Evolutionary conservation across 2,329 filamentous ascomycete species (phyloP).

Genomic region (Mycosphaerella sp.): DNA sequence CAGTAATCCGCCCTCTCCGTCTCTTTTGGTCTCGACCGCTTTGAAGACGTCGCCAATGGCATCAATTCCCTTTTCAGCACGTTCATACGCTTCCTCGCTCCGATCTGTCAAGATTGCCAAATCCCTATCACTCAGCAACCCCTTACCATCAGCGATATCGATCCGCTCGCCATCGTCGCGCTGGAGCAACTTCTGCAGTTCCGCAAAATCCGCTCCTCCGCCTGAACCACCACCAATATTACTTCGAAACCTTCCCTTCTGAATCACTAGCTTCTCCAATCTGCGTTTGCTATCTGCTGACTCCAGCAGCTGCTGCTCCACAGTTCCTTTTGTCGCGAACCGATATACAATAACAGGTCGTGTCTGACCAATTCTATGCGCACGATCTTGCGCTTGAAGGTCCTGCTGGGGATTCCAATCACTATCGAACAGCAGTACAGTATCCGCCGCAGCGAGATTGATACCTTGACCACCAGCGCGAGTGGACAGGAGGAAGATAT

Average conservation of each 20-base stretch:
- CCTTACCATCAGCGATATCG: conserved; percentile 52
- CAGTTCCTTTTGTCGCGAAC: conserved; percentile 84
- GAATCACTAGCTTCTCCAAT: conserved; percentile 90
- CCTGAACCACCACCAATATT: conserved; percentile 45
- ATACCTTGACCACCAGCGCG: conserved; percentile 92
- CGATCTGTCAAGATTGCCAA: conserved; percentile 73
- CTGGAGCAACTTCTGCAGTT: conserved; percentile 43
- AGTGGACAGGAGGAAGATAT: conserved; percentile 82
- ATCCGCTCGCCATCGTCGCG: conserved; percentile 63
- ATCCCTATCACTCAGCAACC: conserved; percentile 69
- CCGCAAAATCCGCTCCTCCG: conserved; percentile 42
- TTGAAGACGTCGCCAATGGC: conserved; percentile 52
- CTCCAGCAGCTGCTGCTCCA: conserved; percentile 80
- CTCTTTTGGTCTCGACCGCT: conserved; percentile 66
- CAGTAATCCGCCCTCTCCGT: conserved; percentile 41
- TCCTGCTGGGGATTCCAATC: conserved; percentile 98
- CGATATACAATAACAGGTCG: conserved; percentile 89
- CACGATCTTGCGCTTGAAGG: conserved; percentile 90
- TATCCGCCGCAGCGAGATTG: conserved; percentile 86
- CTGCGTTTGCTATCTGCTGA: conserved; percentile 87
- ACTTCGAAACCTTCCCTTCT: conserved; percentile 73
- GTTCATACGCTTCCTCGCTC: conserved; percentile 59
- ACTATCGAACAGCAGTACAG: conserved; percentile 82
- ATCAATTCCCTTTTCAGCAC: conserved; percentile 72
- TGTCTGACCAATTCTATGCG: conserved; percentile 90